These are phyloP conservation scores for Yamadazyma takamatsuzukensis DNA, from an alignment of 805 yeast species.

Conservation along the genomic window DNA sequence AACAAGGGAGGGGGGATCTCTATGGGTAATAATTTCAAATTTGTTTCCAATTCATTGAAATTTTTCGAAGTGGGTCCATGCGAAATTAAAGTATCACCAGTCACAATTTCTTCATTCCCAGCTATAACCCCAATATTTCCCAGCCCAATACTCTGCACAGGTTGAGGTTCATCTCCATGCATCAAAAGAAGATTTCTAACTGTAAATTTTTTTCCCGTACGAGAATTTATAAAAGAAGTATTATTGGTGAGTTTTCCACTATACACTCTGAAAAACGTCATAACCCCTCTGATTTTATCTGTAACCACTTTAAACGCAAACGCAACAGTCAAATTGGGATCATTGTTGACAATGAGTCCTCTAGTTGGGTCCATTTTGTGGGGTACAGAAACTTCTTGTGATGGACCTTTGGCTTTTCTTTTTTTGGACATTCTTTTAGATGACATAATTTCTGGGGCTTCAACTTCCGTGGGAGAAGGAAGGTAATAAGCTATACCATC, in stretches of 20 bases:
- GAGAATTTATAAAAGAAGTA: slow-evolving; percentile 60
- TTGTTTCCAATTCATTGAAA: slow-evolving; percentile 41
- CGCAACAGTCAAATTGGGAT: slow-evolving; percentile 65
- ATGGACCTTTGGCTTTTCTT: slow-evolving; percentile 2
- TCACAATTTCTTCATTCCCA: slow-evolving; percentile 65
- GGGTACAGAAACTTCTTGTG: slow-evolving; percentile 19
- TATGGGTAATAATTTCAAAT: slow-evolving; percentile 66
- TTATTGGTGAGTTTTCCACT: slow-evolving; percentile 70
- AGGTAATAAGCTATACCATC: slow-evolving; percentile 76
- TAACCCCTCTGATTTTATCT: slow-evolving; percentile 76
- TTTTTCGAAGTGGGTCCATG: slow-evolving; percentile 48
- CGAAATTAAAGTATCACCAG: slow-evolving; percentile 87
- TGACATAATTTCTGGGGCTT: slow-evolving; percentile 50
- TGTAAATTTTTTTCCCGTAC: slow-evolving; percentile 63
- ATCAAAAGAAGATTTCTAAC: slow-evolving; percentile 69
- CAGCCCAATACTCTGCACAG: slow-evolving; percentile 55
- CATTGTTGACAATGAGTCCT: slow-evolving; percentile 53
- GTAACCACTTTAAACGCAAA: slow-evolving; percentile 89
- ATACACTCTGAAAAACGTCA: slow-evolving; percentile 86
- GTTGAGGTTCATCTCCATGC: slow-evolving; percentile 86
- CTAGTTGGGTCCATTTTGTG: slow-evolving; percentile 33
- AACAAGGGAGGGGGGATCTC: slow-evolving; percentile 90
- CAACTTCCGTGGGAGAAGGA: slow-evolving; percentile 75
- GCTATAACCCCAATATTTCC: slow-evolving; percentile 94
- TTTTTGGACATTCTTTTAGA: slow-evolving; percentile 15